A percentile compares a stretch with the other conserved stretches of the same genome.
Evolutionary conservation across 2,329 filamentous ascomycete genomes (phyloP).

Genomic region (Sphaerulina musiva): DNA sequence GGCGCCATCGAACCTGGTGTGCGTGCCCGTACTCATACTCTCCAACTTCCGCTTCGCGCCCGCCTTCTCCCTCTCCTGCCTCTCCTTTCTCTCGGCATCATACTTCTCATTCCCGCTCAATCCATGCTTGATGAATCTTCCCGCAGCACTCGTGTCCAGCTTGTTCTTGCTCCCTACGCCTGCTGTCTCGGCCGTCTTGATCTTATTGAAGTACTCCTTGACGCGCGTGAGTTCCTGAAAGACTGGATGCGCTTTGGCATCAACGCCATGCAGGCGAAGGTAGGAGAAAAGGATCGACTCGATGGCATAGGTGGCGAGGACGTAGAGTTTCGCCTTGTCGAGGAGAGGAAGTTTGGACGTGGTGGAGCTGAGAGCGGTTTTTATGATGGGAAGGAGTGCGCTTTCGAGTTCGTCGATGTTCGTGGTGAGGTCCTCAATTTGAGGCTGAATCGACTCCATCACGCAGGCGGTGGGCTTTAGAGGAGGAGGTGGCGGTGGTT

Average conservation of each 20-base stretch:
- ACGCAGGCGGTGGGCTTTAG: not conserved
- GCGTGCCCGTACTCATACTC: constrained; percentile 29
- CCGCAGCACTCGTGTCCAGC: constrained; percentile 68
- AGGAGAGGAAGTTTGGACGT: constrained; percentile 80
- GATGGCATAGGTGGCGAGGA: constrained; percentile 80
- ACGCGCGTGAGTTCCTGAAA: constrained; percentile 80
- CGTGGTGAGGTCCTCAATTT: constrained; percentile 61
- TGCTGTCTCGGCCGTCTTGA: constrained; percentile 61
- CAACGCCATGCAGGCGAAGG: constrained; percentile 68
- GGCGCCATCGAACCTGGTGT: constrained; percentile 31
- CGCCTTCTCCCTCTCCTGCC: constrained; percentile 33
- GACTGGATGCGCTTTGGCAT: constrained; percentile 78
- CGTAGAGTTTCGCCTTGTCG: constrained; percentile 89
- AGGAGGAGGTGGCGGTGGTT: not conserved
- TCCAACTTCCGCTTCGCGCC: constrained; percentile 35
- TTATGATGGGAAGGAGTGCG: constrained; percentile 65
- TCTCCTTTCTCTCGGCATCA: constrained; percentile 37
- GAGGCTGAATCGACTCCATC: constrained; percentile 57
- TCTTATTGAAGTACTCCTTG: constrained; percentile 87
- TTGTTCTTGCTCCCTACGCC: constrained; percentile 44
- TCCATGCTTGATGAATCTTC: constrained; percentile 74
- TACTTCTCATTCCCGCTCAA: constrained; percentile 51
- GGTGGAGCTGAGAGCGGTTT: constrained; percentile 56
- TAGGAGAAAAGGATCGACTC: constrained; percentile 85
- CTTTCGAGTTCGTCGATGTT: constrained; percentile 75